Evolutionary conservation across 2,329 filamentous ascomycete species (phyloP), one percentile per base, ranked within the genome.

Genomic region (Chaetomium globosum): DNA sequence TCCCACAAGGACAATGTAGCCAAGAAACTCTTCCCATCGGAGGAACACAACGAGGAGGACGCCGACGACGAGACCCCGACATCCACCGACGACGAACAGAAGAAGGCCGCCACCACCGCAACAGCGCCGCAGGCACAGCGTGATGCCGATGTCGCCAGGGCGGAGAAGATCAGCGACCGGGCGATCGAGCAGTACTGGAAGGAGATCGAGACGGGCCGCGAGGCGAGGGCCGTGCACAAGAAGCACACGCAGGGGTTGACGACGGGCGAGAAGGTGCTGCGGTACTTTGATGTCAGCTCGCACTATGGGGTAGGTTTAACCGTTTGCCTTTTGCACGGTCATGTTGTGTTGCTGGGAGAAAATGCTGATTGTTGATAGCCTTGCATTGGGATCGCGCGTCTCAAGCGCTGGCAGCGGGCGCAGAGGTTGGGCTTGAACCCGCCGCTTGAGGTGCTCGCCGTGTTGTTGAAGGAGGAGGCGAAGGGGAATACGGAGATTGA

Each of bases 231-330:
- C 71, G 87, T 96, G 43, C 95, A 98, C 74, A 92, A 96, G 78
- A 72, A 71, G 67, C 70, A 72, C 61, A 49, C 48, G 0, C 78
- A 89, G 72, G 88, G 83, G 2, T 75, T 98, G 71, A 84, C 82
- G 12, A 70, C 90, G 54, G 83, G 89, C 63, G 93, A 98, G 82
- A 97, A 94, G 81, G 87, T 98, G 30, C 78, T 98, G 73, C 83
- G 94, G 68, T 91, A 97, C 75, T 99, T 95, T 78, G 95, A 99
- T 76, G 89, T 96, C 70, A 95, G 89, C 74, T 91, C 86, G 66
- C 91, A 97, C 73, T 99, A 91, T 76, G 95, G 95, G 64, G 93
- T 96, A 86, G 81, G 91, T 21, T 23, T 21, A 5, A 21, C 28
- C 36, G 16, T 49, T 28, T 23, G 6, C 36, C 19, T 21, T 46